phyloP scores from a whole-genome alignment of 805 yeast species.

The Candida nemodendra region DNA sequence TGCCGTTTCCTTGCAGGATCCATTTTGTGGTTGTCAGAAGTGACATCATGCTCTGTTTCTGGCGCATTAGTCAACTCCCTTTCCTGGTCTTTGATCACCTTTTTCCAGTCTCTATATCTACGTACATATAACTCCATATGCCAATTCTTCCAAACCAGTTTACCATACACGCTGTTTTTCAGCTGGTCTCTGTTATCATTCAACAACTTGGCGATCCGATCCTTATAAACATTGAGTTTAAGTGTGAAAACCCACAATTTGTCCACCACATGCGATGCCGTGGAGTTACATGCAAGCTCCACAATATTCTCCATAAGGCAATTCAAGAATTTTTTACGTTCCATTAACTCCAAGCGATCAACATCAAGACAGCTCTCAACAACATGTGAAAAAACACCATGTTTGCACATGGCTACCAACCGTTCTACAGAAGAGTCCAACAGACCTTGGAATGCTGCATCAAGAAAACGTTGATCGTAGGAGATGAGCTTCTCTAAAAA shows the following conservation, averaged over 20 bases:
- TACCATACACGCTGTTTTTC: slow-evolving; percentile 84
- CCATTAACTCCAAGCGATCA: slow-evolving; percentile 46
- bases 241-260: slow-evolving; percentile 77
- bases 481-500: slow-evolving; percentile 72
- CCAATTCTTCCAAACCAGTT: slow-evolving; percentile 96
- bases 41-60: background rate
- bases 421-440: slow-evolving; percentile 59
- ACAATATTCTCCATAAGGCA: slow-evolving; percentile 50
- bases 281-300: slow-evolving; percentile 73
- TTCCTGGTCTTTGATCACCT: slow-evolving; percentile 39
- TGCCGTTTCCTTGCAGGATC: no score
- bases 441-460: slow-evolving; percentile 57
- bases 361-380: slow-evolving; percentile 63
- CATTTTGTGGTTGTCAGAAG: no score
- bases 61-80: background rate
- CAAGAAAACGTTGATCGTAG: slow-evolving; percentile 60
- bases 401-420: slow-evolving; percentile 72
- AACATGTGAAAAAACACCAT: slow-evolving; percentile 89
- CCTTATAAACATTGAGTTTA: slow-evolving; percentile 79
- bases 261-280: slow-evolving; percentile 90
- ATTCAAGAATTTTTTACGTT: slow-evolving; percentile 66
- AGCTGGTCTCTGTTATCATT: slow-evolving; percentile 58
- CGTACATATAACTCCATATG: slow-evolving; percentile 73
- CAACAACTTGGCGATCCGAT: slow-evolving; percentile 74
- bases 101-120: slow-evolving; percentile 82